Evolutionary conservation across 2,329 filamentous ascomycete species (phyloP).

Genomic region (Thelonectria discophora): DNA sequence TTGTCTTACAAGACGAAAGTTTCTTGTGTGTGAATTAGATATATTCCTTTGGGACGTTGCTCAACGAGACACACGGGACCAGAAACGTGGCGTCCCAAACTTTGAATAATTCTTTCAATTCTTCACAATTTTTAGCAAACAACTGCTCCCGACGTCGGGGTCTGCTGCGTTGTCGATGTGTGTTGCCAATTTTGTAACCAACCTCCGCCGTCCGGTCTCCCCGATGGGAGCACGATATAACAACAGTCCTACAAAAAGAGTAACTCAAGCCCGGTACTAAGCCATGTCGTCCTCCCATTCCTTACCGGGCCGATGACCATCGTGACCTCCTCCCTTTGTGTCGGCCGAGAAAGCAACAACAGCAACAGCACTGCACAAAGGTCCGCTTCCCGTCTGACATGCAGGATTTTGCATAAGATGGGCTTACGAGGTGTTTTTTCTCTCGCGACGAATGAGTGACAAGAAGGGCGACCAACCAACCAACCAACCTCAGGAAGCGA

Average conservation of each 20-base stretch:
- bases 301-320: neutral
- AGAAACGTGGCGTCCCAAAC: neutral
- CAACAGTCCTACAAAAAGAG: too few species aligned
- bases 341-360: too few species aligned
- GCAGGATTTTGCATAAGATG: neutral
- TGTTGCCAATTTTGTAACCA: neutral
- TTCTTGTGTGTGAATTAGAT: slow-evolving; percentile 18
- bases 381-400: too few species aligned
- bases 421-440: neutral
- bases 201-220: neutral
- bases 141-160: neutral
- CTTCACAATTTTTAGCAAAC: too few species aligned
- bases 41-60: slow-evolving; percentile 1
- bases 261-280: too few species aligned
- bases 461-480: too few species aligned
- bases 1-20: slow-evolving; percentile 7
- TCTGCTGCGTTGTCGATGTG: neutral
- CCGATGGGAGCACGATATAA: neutral
- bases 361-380: neutral
- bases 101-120: neutral
- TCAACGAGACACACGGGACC: slow-evolving; percentile 4
- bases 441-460: neutral
- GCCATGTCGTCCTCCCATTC: neutral
- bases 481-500: too few species aligned
- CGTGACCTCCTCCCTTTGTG: neutral